Evolutionary conservation across 2,329 filamentous ascomycete species (phyloP), one percentile per base, ranked within the genome.

Genomic region (Fusarium decemcellulare): DNA sequence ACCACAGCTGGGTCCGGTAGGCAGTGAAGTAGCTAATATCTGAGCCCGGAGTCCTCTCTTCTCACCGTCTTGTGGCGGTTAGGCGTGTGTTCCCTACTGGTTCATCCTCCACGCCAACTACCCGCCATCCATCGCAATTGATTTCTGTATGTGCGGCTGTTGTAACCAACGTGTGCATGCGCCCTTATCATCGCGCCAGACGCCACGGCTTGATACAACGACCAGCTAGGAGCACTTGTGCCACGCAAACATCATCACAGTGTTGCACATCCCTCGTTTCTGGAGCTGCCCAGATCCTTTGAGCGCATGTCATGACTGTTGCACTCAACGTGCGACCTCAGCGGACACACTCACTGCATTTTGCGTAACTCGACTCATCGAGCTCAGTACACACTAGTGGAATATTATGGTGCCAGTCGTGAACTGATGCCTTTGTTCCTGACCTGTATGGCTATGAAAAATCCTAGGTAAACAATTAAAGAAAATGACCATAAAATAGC

Each of bases 231-330:
- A 43, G 52, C 29, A 29, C 52, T 44, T 63, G 64, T 70, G 72
- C 60, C 51, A 73, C 74, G 71, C 72, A 75, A 76, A 70, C 70
- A 70, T 23, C 56, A 71, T 57, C 67, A 65, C 63, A 46, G 53
- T 55, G 66, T 69, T 65, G 30, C 58, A 73, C 73, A 66, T 60
- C 43, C 65, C 70, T 74, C 70, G 68, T 76, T 73, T 72, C 72
- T 69, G 36, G 58, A 67, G 44, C 61, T 72, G 63, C 60, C 67
- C 53, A 59, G 66, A 63, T 66, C 54, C 57, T 68, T 44, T 62
- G 53, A 40, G 39, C 54, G 47, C 66, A 61, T 65, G 50, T 47
- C 53, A 63, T 72, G 67, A 70, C 61, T 72, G 59, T 68, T 47
- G 40, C 47, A 32, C 30, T 34, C 43, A 54, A 43, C 39, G 61